Evolutionary conservation across 1,284 basidiomycete species (phyloP).

Genomic region (Apiotrichum akiyoshidainum): DNA sequence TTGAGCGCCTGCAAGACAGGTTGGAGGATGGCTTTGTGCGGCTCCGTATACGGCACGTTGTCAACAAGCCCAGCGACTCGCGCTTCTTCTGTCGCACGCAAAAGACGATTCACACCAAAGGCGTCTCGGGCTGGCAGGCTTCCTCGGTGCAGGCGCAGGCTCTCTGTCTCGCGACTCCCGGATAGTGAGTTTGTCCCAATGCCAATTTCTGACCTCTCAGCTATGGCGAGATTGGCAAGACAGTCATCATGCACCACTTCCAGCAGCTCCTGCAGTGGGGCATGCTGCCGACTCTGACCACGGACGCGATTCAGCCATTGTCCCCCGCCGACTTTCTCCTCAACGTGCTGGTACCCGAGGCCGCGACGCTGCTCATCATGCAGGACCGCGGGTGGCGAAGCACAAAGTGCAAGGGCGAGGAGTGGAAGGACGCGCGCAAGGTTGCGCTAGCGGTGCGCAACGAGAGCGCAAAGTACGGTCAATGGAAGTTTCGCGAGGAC

Average conservation of each 20-base stretch:
- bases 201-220: slow-evolving; percentile 23
- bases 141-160: slow-evolving; percentile 15
- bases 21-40: slow-evolving; percentile 32
- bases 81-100: slow-evolving; percentile 21
- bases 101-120: slow-evolving; percentile 24
- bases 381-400: slow-evolving; percentile 26
- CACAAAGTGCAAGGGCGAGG: slow-evolving; percentile 8
- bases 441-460: slow-evolving; percentile 24
- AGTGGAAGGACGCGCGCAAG: slow-evolving; percentile 15
- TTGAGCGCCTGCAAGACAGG: slow-evolving; percentile 24
- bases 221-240: slow-evolving; percentile 41
- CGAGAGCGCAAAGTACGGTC: slow-evolving; percentile 35
- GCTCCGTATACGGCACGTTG: slow-evolving; percentile 25
- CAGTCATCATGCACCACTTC: slow-evolving; percentile 34
- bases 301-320: slow-evolving; percentile 25
- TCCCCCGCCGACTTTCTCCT: slow-evolving; percentile 33
- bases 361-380: slow-evolving; percentile 40
- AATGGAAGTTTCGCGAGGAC: slow-evolving; percentile 26
- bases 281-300: slow-evolving; percentile 16
- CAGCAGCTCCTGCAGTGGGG: slow-evolving; percentile 31
- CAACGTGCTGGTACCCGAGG: slow-evolving; percentile 45
- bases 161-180: slow-evolving; percentile 16
- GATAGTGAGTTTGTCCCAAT: slow-evolving; percentile 40
- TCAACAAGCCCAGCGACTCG: slow-evolving; percentile 22
- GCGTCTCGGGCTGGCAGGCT: slow-evolving; percentile 26